A percentile compares a stretch with the other conserved stretches of the same genome.
These are phyloP conservation scores for Patellifolia procumbens DNA, from an alignment of 179 eudicot genomes.

Conservation along the genomic window DNA sequence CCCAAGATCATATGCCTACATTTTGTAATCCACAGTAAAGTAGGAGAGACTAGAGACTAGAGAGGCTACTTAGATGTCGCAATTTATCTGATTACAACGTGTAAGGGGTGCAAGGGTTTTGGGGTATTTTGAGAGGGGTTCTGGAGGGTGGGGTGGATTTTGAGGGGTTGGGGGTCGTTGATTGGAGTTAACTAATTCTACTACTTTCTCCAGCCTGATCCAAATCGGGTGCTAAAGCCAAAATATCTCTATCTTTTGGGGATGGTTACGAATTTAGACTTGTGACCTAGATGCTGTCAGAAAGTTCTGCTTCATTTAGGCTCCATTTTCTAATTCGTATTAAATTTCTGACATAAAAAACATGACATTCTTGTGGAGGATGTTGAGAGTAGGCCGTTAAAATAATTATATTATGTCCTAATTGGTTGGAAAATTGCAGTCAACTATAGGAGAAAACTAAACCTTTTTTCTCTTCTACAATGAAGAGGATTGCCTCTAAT, in stretches of 20 bases:
- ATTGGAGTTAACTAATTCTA: too few relatives aligned
- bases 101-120: too few relatives aligned
- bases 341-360: background rate
- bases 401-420: background rate
- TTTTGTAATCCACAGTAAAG: background rate
- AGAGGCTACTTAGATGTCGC: constrained; percentile 5
- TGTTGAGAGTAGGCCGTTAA: background rate
- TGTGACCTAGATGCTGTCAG: background rate
- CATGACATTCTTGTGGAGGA: background rate
- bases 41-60: too few relatives aligned
- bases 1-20: constrained; percentile 3
- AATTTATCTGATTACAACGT: background rate
- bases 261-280: background rate
- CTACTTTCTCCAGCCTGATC: background rate
- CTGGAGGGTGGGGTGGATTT: too few relatives aligned
- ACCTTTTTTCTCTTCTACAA: background rate
- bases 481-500: background rate
- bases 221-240: background rate
- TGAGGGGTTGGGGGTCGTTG: too few relatives aligned
- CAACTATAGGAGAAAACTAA: background rate
- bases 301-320: background rate
- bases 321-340: background rate
- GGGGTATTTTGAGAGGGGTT: too few relatives aligned
- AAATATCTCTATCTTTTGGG: background rate
- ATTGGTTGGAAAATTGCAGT: background rate